These are phyloP conservation scores for Didymella arachidicola DNA, from an alignment of 2,329 filamentous ascomycete species.

Conservation along the genomic window DNA sequence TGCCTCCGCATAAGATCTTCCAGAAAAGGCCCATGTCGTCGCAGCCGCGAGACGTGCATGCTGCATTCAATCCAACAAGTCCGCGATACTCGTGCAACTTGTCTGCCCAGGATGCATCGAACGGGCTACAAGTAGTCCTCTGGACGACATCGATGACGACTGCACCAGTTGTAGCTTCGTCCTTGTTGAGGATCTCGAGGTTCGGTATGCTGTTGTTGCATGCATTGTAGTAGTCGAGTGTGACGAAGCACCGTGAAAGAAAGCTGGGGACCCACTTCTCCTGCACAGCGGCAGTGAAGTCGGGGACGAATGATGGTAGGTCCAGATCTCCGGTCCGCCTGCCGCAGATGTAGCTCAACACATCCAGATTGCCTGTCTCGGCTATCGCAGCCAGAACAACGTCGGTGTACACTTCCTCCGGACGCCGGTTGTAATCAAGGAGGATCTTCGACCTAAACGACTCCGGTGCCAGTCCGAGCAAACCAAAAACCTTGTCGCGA, in stretches of 20 bases:
- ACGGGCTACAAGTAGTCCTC: too few relatives aligned
- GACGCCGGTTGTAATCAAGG: background rate
- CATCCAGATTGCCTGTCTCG: background rate
- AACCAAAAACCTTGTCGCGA: conserved; percentile 5
- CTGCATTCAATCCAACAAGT: background rate
- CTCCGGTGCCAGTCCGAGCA: background rate
- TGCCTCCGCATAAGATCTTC: conserved; percentile 4
- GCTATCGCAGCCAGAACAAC: background rate
- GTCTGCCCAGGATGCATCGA: background rate
- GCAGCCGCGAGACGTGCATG: background rate
- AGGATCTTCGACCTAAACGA: background rate
- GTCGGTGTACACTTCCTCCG: background rate
- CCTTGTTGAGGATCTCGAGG: background rate
- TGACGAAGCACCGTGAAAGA: background rate
- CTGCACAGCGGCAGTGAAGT: background rate
- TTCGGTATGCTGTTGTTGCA: background rate
- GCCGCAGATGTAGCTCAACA: conserved; percentile 1
- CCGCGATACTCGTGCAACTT: background rate
- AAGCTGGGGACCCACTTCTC: background rate
- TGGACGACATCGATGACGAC: background rate
- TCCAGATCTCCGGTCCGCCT: background rate
- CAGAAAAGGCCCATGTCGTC: background rate
- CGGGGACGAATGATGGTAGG: conserved; percentile 4
- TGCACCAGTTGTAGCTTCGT: background rate
- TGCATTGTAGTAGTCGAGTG: background rate